Base-by-base conservation (phyloP, 257 asterid genomes). In the Leptodermis oblonga region DNA sequence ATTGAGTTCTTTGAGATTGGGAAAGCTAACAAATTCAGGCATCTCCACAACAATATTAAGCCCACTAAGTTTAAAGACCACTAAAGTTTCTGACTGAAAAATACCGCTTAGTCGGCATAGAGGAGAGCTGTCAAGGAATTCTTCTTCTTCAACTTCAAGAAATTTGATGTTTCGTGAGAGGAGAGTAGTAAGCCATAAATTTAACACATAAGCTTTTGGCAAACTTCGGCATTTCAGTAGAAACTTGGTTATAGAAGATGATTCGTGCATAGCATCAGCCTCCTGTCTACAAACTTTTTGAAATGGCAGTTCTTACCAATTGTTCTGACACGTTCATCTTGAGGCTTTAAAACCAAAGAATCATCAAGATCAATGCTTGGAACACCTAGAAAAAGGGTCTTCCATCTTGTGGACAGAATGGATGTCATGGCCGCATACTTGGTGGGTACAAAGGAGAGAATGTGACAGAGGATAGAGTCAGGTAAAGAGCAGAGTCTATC, bases 401-500 rank as follows among this genome's bases (percentile, higher is more conserved):
- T 61, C 67, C 67, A 61, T 3, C 4, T 3, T 18, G 3, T 61
- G 7, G 67, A 61, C 42, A 51, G 56, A 51, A 51, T 26, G 2
- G 56, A 51, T 20, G 56, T 51, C 26, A 23, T 51, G 7, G 18
- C 56, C 0, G 28, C 56, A 5, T 51, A 51, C 56, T 51, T 51
- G 18, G 13, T 51, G 10, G 56, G 56, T 12, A 51, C 22, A 1
- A 51, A 31, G 36, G 42, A 59, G 6, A 17, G 65, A 59, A 12
- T 17, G 36, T 31, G 18, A 20, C 22, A 59, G 36, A 59, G 14
- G 36, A 59, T 0, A 20, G 42, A 7, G n/a, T 30, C 22, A 0
- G 42, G 65, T 4, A 59, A 22, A 59, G 43, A 59, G 41, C 65
- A 13, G 65, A 59, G 65, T 11, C 42, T 59, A 33, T 59, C 43